A percentile compares a stretch with the other conserved stretches of the same genome.
Evolutionary conservation across 208 protist genomes (phyloP).

Genomic region (Trypanosoma mega): DNA sequence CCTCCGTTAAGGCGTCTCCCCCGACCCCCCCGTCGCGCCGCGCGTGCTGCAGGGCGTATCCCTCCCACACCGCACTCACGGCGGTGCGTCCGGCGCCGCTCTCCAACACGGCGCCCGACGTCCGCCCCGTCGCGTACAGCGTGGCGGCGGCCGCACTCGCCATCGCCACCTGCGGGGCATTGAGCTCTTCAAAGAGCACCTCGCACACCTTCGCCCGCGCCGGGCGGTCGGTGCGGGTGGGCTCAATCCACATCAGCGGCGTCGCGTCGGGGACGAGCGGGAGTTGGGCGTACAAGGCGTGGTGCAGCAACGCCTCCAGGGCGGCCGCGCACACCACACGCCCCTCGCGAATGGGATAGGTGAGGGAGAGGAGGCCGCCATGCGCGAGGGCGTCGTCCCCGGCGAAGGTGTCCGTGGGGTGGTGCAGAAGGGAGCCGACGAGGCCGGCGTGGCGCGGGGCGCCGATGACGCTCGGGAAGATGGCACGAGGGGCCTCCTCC

Average conservation of each 20-base stretch:
- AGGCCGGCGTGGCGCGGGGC: conserved; percentile 60
- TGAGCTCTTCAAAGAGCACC: conserved; percentile 98
- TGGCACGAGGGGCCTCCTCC: conserved; percentile 92
- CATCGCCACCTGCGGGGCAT: conserved; percentile 92
- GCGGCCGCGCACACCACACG: conserved; percentile 72
- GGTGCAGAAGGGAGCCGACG: conserved; percentile 55
- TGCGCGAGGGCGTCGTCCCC: conserved; percentile 67
- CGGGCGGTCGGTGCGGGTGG: conserved; percentile 92
- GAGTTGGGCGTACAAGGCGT: conserved; percentile 69
- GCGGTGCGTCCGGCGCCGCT: conserved; percentile 98
- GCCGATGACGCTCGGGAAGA: conserved; percentile 86
- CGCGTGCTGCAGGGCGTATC: conserved; percentile 84
- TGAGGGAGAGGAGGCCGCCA: conserved; percentile 52
- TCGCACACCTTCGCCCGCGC: conserved; percentile 94
- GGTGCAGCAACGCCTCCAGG: conserved; percentile 84
- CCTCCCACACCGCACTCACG: conserved; percentile 97
- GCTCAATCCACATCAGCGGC: conserved; percentile 96
- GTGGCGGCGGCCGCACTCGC: conserved; percentile 93
- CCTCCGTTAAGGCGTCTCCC: conserved; percentile 80
- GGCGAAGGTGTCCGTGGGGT: conserved; percentile 56
- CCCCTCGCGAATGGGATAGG: conserved; percentile 57
- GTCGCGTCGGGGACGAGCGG: conserved; percentile 51
- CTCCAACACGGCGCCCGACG: conserved; percentile 98
- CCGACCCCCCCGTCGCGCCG: conserved; percentile 61
- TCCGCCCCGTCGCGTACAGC: conserved; percentile 97